These are phyloP conservation scores for Sisymbrium altissimum DNA, from an alignment of 345 rosid genomes.

Conservation along the genomic window DNA sequence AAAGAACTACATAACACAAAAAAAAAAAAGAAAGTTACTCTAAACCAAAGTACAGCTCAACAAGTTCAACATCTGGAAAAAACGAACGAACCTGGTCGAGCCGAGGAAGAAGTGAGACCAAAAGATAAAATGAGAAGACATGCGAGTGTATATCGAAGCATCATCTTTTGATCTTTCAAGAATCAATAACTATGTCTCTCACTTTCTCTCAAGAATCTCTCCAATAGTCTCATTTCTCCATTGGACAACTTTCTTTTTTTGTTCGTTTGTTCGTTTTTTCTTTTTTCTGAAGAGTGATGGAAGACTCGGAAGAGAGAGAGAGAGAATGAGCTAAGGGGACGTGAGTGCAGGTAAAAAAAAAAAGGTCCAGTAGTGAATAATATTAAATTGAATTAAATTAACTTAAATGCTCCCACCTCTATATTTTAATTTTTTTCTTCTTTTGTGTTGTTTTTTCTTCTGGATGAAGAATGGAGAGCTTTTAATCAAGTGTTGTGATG, in stretches of 20 bases:
- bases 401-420: conserved; percentile 23
- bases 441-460: neutral
- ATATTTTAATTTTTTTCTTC: neutral
- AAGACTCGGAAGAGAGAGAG: conserved; percentile 12
- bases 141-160: conserved; percentile 34
- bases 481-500: conserved; percentile 21
- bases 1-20: neutral
- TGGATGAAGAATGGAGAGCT: neutral
- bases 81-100: conserved; percentile 46
- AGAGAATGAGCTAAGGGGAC: conserved; percentile 3
- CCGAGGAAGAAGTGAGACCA: conserved; percentile 36
- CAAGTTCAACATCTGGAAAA: conserved; percentile 11
- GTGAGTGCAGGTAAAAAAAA: conserved; percentile 39
- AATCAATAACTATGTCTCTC: neutral
- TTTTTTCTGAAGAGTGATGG: conserved; percentile 17
- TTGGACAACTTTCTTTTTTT: conserved; percentile 7
- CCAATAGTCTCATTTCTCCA: conserved; percentile 23
- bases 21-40: neutral
- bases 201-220: neutral
- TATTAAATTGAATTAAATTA: conserved; percentile 4
- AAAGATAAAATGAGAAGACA: conserved; percentile 41
- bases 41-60: conserved; percentile 13
- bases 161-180: conserved; percentile 27
- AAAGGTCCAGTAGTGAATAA: conserved; percentile 3
- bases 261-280: conserved; percentile 3